Base-by-base conservation (phyloP, 2,329 filamentous ascomycete species). In the Neofusicoccum sp. region DNA sequence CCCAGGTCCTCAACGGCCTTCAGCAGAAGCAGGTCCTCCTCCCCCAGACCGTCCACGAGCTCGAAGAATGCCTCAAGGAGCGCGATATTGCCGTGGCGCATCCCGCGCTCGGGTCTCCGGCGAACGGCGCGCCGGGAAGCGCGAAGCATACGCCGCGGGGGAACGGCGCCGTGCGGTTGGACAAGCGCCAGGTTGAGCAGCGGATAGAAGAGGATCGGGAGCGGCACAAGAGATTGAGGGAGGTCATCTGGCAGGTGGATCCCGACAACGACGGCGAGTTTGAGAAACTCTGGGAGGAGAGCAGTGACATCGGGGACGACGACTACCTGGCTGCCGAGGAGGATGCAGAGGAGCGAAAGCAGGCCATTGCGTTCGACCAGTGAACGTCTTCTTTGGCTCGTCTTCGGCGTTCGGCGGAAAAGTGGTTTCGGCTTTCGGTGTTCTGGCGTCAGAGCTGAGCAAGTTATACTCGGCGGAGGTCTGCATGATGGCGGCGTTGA, bases 181-280 rank as follows among this genome's bases (percentile, higher is more conserved):
- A 97, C 71, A 95, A 94, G 78, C 85, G 90, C 62, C 91, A 97
- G 78, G 91, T 97, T 60, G 93, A 98, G 78, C 93, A 98, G 80
- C 84, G 95, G 44, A 97, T 99, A 66, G 96, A 99, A 70, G 96
- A 99, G 78, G 95, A 99, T 76, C 84, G 95, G 3, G 95, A 99
- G 76, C 83, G 95, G 47, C 96, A 99, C 77, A 99, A 99, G 82
- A 83, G 94, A 47, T 81, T 94, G 71, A 82, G 95, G 28, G 95
- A 99, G 79, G 93, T 89, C 70, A 96, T 97, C 66, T 99, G 96
- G 95, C 92, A 93, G 0, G 88, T 97, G 2, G 86, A 86, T 34
- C 83, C 85, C 7, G 84, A 86, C 36, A 80, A 83, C 7, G 82
- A 85, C 31, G 85, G 88, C 6, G 94, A 98, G 77, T 89, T 92